Conservation (phyloP, 176 grass and related monocot genomes). For the Rhynchospora breviuscula region DNA sequence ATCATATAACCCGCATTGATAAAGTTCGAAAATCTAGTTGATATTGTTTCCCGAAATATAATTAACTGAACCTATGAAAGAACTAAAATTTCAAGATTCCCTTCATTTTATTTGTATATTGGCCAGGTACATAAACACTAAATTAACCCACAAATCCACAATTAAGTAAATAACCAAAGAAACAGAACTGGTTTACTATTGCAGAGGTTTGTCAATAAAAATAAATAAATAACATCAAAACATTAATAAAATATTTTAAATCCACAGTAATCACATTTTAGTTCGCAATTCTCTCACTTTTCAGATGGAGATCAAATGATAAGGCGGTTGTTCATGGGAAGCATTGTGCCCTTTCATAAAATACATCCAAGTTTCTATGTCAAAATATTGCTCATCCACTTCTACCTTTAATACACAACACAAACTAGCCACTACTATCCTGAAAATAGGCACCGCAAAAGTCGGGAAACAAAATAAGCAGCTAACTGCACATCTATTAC, state of each 20-base stretch:
- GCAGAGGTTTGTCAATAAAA: neutral
- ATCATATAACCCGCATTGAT: no score
- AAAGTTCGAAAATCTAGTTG: no score
- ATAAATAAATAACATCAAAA: neutral
- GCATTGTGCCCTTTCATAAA: neutral
- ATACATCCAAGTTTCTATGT: neutral
- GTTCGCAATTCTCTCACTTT: neutral
- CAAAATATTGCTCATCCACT: constrained; percentile 8
- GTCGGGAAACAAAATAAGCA: neutral
- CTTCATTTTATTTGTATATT: no score
- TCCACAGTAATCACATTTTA: neutral
- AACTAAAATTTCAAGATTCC: no score
- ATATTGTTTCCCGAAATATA: no score
- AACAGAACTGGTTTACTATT: neutral
- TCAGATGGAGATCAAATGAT: neutral
- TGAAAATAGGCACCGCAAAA: neutral
- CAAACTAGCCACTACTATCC: constrained; percentile 3
- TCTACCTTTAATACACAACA: neutral
- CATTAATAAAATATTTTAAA: neutral
- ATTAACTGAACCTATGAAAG: no score
- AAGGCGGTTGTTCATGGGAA: neutral
- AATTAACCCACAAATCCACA: neutral
- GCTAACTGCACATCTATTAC: constrained; percentile 22
- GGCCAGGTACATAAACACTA: neutral
- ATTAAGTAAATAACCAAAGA: neutral